Conservation (phyloP, 2,329 filamentous ascomycete genomes). For the Talaromyces sp. region DNA sequence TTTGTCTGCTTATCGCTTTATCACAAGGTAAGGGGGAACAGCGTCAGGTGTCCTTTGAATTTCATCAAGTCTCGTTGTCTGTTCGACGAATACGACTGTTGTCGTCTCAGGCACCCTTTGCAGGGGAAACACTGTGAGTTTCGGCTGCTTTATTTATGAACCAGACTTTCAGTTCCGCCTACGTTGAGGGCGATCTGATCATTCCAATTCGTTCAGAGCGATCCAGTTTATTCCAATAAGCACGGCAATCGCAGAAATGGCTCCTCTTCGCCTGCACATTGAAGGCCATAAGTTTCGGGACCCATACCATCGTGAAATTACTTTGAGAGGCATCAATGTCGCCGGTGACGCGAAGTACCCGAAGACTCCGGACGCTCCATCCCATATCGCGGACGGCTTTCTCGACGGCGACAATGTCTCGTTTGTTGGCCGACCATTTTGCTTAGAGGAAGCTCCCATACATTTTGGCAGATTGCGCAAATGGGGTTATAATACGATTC, state of each 20-base stretch:
- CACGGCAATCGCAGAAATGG: constrained; percentile 50
- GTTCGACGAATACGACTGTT: background rate
- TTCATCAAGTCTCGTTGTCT: background rate
- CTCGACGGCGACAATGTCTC: constrained; percentile 89
- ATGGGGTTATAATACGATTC: constrained; percentile 92
- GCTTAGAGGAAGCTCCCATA: constrained; percentile 70
- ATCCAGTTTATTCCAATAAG: background rate
- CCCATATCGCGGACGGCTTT: constrained; percentile 71
- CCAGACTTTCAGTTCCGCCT: background rate
- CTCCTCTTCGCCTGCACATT: constrained; percentile 70
- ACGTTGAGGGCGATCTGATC: background rate
- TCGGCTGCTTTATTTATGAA: background rate
- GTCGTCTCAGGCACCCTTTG: background rate
- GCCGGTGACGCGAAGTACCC: constrained; percentile 88
- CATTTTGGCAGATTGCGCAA: constrained; percentile 83
- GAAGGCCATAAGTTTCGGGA: constrained; percentile 85
- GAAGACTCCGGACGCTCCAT: constrained; percentile 72
- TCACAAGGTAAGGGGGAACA: background rate
- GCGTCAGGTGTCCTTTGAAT: background rate
- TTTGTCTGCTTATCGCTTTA: constrained; percentile 9
- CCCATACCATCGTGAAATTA: constrained; percentile 72
- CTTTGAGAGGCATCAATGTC: constrained; percentile 88
- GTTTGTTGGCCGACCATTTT: constrained; percentile 81
- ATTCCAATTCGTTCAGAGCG: background rate
- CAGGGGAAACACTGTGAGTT: background rate